phyloP scores from a whole-genome alignment of 768 basidiomycete species.

The Tephrocybe sp. region DNA sequence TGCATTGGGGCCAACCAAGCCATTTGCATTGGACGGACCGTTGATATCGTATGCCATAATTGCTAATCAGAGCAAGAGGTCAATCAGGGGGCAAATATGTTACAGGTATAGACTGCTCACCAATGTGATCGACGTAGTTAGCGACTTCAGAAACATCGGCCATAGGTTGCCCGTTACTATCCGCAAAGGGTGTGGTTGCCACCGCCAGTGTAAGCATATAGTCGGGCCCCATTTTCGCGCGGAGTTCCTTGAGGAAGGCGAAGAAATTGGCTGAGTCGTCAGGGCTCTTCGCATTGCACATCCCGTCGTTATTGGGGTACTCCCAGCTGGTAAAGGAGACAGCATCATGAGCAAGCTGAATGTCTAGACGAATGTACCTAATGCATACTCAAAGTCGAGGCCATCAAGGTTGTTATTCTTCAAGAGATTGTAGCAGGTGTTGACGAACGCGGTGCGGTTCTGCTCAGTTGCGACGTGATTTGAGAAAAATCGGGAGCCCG shows the following conservation, averaged over 20 bases:
- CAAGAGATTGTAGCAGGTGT: constrained; percentile 52
- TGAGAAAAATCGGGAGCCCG: constrained; percentile 64
- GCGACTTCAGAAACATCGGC: constrained; percentile 73
- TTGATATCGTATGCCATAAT: constrained; percentile 66
- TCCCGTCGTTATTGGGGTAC: constrained; percentile 67
- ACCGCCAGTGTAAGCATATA: constrained; percentile 58
- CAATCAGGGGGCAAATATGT: background rate
- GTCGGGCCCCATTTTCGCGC: constrained; percentile 45
- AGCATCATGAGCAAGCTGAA: background rate
- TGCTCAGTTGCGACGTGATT: constrained; percentile 51
- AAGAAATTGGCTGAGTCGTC: constrained; percentile 80
- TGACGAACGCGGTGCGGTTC: constrained; percentile 65
- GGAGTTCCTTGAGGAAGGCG: constrained; percentile 69
- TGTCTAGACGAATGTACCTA: background rate
- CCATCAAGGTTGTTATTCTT: constrained; percentile 55
- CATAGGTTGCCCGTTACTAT: constrained; percentile 57
- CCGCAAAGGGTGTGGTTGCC: constrained; percentile 39
- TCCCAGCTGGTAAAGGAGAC: constrained; percentile 59
- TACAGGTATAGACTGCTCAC: constrained; percentile 25
- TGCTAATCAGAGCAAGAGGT: constrained; percentile 33
- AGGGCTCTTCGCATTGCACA: constrained; percentile 63
- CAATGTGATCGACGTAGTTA: constrained; percentile 53
- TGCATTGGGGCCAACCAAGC: constrained; percentile 77
- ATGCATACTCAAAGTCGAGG: constrained; percentile 51
- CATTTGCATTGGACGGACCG: constrained; percentile 43